Conservation (phyloP, 83 land plant species). For the Thuja plicata region DNA sequence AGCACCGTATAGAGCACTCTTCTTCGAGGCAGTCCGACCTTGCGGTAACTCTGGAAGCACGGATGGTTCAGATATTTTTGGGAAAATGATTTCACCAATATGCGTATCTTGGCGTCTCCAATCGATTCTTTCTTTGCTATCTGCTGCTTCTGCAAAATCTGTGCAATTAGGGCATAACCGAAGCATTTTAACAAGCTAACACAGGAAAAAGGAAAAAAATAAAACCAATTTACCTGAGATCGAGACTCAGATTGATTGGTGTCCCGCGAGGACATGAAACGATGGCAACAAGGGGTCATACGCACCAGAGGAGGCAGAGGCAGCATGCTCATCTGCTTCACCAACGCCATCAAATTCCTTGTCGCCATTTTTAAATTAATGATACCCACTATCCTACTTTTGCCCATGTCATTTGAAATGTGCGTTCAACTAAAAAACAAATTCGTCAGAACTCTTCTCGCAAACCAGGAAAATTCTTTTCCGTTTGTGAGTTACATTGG, state of each 20-base stretch:
- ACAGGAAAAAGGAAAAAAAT: neutral
- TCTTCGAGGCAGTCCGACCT: neutral
- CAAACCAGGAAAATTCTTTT: too few species aligned
- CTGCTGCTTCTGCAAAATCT: neutral
- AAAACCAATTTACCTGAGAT: neutral
- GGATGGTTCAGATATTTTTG: neutral
- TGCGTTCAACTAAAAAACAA: too few species aligned
- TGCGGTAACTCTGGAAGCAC: neutral
- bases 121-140: neutral
- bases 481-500: too few species aligned
- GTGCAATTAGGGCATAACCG: neutral
- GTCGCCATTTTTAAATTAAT: neutral
- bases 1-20: conserved; percentile 22
- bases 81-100: neutral
- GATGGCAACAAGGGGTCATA: neutral
- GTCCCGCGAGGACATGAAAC: neutral
- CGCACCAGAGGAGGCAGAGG: neutral
- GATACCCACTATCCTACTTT: neutral
- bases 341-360: neutral
- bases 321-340: neutral
- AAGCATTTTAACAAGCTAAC: neutral
- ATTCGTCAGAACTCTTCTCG: too few species aligned
- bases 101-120: conserved; percentile 1
- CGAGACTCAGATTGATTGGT: neutral
- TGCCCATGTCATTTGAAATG: too few species aligned